These are phyloP conservation scores for Globisporangium spiculum DNA, from an alignment of 352 stramenopile genomes.

Conservation along the genomic window DNA sequence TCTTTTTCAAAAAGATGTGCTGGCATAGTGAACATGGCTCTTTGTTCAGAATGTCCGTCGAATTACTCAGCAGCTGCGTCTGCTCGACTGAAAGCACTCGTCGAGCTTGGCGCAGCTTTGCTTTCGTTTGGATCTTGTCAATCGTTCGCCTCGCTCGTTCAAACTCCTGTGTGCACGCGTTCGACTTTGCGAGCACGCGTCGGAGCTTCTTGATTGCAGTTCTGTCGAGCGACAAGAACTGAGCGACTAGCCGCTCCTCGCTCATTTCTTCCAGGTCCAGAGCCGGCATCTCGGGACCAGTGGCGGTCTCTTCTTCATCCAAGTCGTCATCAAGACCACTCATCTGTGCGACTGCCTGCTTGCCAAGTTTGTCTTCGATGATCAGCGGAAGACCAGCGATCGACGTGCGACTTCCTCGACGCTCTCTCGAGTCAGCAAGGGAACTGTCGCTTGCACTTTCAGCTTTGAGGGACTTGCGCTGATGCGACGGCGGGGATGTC, in stretches of 20 bases:
- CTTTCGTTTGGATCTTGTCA: constrained; percentile 48
- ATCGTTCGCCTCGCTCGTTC: constrained; percentile 45
- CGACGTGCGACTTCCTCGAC: constrained; percentile 18
- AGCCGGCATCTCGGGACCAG: constrained; percentile 7
- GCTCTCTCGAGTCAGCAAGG: not conserved
- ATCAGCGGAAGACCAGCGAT: constrained; percentile 28
- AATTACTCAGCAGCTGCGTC: constrained; percentile 42
- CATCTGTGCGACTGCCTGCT: not conserved
- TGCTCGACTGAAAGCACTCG: constrained; percentile 37
- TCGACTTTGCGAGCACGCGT: constrained; percentile 56
- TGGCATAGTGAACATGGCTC: constrained; percentile 57
- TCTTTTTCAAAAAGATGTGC: constrained; percentile 57
- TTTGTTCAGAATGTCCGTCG: constrained; percentile 48
- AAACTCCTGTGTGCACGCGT: constrained; percentile 55
- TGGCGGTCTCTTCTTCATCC: constrained; percentile 2
- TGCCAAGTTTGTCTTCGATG: constrained; percentile 20
- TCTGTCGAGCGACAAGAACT: constrained; percentile 52
- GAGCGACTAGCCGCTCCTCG: constrained; percentile 39
- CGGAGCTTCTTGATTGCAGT: constrained; percentile 53
- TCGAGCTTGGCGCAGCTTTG: constrained; percentile 35
- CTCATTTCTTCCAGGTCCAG: constrained; percentile 59
- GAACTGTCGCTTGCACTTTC: not conserved
- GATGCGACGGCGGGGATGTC: not conserved
- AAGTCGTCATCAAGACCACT: constrained; percentile 13
- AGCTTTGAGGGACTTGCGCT: constrained; percentile 6